Evolutionary conservation across 306 rosid genomes (phyloP).

Genomic region (Alnus rubra): DNA sequence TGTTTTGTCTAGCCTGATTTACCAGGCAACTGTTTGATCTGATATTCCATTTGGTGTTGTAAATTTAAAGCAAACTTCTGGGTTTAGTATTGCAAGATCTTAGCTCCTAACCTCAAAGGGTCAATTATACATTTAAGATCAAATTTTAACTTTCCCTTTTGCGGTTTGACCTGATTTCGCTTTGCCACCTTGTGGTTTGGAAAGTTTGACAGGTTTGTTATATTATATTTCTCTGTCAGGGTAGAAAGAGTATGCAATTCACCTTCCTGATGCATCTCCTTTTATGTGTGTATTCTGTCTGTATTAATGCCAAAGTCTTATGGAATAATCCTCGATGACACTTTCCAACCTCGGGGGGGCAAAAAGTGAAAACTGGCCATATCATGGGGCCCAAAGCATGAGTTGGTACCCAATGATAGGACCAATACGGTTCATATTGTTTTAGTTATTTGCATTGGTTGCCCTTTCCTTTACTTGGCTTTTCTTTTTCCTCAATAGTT

Average conservation of each 20-base stretch:
- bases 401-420: neutral
- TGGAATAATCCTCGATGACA: neutral
- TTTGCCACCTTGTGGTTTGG: neutral
- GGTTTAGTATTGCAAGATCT: neutral
- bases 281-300: neutral
- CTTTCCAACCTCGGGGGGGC: neutral
- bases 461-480: slow-evolving; percentile 4
- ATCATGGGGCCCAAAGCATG: neutral
- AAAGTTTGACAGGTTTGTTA: neutral
- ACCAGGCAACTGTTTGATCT: neutral
- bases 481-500: slow-evolving; percentile 22
- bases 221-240: neutral
- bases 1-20: neutral
- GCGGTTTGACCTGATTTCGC: neutral
- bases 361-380: neutral
- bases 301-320: neutral
- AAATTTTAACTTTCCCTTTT: neutral
- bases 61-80: neutral
- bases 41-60: neutral
- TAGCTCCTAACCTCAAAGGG: neutral
- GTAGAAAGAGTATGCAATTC: neutral
- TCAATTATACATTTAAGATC: neutral
- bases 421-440: neutral
- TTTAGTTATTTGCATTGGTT: neutral
- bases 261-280: neutral